These are phyloP conservation scores for Cocos nucifera DNA, from an alignment of 176 grass and related monocot genomes.

Conservation along the genomic window DNA sequence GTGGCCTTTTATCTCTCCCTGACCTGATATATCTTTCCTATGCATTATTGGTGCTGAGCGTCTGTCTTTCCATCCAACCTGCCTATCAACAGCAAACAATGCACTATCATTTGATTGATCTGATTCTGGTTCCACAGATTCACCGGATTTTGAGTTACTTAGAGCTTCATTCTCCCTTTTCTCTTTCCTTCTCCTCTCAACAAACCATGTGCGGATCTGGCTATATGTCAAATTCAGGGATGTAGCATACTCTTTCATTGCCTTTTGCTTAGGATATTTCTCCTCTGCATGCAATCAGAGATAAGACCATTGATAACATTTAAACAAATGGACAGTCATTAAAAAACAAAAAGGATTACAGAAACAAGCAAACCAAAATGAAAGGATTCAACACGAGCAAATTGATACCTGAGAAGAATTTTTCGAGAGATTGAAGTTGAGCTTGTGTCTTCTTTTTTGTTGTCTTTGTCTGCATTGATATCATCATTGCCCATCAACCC, in stretches of 20 bases:
- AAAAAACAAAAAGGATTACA: background rate
- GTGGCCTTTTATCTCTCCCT: background rate
- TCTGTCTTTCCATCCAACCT: too few relatives aligned
- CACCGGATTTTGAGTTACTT: too few relatives aligned
- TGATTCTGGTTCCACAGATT: too few relatives aligned
- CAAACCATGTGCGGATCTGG: constrained; percentile 88
- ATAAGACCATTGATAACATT: background rate
- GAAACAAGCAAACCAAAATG: constrained; percentile 2
- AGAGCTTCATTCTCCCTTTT: constrained; percentile 41
- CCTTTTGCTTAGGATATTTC: constrained; percentile 64
- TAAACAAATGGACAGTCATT: background rate
- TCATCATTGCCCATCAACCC: constrained; percentile 10
- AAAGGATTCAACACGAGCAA: background rate
- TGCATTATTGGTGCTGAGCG: background rate
- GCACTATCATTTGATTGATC: too few relatives aligned
- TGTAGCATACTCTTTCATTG: constrained; percentile 51
- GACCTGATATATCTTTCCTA: background rate
- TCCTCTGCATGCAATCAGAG: constrained; percentile 27
- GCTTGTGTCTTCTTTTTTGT: constrained; percentile 53
- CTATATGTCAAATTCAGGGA: constrained; percentile 61
- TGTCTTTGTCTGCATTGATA: constrained; percentile 21
- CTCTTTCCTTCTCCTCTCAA: constrained; percentile 92
- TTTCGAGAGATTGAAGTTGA: constrained; percentile 72
- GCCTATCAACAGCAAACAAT: too few relatives aligned
- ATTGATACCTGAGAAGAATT: constrained; percentile 57